Percentiles rank a stretch among this genome's conserved stretches.
Evolutionary conservation across 371 early-diverging fungal species (phyloP).

Genomic region (Thermomucor indicae-seudaticae): DNA sequence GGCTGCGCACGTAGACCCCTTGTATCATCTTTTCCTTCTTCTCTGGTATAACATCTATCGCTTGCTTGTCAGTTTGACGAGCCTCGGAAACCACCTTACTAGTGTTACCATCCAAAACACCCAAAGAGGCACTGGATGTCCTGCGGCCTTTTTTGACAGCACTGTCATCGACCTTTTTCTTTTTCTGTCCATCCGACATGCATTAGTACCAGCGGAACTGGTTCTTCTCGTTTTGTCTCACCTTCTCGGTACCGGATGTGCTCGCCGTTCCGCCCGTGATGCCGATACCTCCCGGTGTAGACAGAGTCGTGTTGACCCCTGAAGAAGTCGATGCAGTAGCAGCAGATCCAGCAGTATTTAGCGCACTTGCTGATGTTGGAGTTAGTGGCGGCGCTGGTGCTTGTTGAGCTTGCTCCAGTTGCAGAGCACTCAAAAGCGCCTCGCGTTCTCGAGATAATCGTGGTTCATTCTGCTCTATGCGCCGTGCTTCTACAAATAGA

Average conservation of each 20-base stretch:
- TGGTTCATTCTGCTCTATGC: constrained; percentile 75
- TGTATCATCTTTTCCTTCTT: constrained; percentile 67
- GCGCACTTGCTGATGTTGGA: constrained; percentile 16
- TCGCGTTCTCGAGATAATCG: constrained; percentile 74
- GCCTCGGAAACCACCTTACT: neutral
- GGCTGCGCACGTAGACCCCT: constrained; percentile 74
- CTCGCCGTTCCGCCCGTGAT: constrained; percentile 36
- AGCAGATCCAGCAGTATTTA: neutral
- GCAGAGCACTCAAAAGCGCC: constrained; percentile 57
- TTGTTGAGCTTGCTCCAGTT: constrained; percentile 51
- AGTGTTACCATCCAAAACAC: constrained; percentile 23
- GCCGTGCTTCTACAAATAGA: constrained; percentile 69
- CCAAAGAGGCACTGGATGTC: constrained; percentile 29
- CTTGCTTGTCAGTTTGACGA: neutral
- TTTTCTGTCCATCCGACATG: constrained; percentile 18
- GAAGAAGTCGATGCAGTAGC: constrained; percentile 1
- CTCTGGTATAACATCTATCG: constrained; percentile 30
- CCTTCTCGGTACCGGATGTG: constrained; percentile 5
- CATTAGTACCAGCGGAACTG: neutral
- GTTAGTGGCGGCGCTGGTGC: constrained; percentile 35
- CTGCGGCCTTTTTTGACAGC: constrained; percentile 30
- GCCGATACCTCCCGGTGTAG: constrained; percentile 37
- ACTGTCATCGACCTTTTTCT: constrained; percentile 20
- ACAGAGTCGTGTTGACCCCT: constrained; percentile 1
- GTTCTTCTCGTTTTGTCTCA: constrained; percentile 2